Evolutionary conservation across 2,329 filamentous ascomycete genomes (phyloP).

Genomic region (Fusarium mexicanum): DNA sequence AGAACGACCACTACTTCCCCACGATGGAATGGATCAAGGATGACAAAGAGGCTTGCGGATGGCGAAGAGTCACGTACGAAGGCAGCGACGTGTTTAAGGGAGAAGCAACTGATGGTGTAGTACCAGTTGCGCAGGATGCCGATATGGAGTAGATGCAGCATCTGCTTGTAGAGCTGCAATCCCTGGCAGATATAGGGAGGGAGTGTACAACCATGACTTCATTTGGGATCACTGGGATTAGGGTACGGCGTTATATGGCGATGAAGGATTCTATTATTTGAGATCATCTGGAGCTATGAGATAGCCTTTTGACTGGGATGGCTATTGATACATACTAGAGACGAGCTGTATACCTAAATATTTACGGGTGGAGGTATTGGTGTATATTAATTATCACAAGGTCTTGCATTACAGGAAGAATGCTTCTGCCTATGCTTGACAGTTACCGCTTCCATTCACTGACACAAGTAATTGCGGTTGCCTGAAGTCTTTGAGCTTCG

Average conservation of each 20-base stretch:
- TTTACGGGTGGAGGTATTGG: conserved; percentile 1
- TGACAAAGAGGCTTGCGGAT: conserved; percentile 65
- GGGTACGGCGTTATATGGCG: conserved; percentile 50
- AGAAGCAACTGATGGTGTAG: conserved; percentile 63
- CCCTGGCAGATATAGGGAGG: conserved; percentile 15
- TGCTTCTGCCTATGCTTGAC: not conserved
- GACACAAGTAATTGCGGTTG: not conserved
- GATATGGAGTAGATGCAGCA: conserved; percentile 52
- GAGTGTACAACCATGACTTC: conserved; percentile 23
- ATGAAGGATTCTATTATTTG: conserved; percentile 47
- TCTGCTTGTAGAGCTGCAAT: not conserved
- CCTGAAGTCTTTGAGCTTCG: conserved; percentile 3
- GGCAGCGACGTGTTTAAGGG: conserved; percentile 62
- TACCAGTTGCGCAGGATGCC: conserved; percentile 53
- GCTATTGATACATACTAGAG: conserved; percentile 8
- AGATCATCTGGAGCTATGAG: conserved; percentile 48
- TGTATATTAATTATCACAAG: not conserved
- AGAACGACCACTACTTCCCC: conserved; percentile 95
- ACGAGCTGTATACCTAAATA: conserved; percentile 7
- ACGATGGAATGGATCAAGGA: conserved; percentile 77
- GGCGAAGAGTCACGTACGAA: conserved; percentile 71
- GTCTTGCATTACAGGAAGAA: not conserved
- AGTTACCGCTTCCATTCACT: not conserved
- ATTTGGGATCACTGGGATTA: conserved; percentile 26
- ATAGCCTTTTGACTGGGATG: conserved; percentile 17